phyloP scores from a whole-genome alignment of 192 early-diverging fungal genomes.

The Rhizoclosmatium sp. region DNA sequence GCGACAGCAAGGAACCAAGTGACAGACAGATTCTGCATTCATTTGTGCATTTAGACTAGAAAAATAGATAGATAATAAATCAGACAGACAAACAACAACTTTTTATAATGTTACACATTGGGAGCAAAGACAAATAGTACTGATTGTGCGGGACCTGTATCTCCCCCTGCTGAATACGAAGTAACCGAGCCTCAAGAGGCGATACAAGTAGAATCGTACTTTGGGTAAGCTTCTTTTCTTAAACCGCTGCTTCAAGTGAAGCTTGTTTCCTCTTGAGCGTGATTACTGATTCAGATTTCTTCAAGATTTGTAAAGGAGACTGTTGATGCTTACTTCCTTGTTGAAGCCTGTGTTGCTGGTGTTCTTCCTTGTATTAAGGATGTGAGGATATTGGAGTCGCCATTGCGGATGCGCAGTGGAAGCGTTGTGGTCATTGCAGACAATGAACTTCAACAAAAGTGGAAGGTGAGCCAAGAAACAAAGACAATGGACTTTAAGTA shows the following conservation, averaged over 20 bases:
- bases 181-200: not conserved
- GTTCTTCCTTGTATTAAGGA: not conserved
- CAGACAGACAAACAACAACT: not conserved
- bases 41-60: not conserved
- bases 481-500: not conserved
- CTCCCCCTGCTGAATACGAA: not conserved
- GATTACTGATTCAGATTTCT: not conserved
- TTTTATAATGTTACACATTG: not conserved
- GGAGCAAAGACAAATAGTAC: not conserved
- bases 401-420: not conserved
- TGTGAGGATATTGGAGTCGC: not conserved
- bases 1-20: not conserved
- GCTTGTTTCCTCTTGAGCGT: too few relatives aligned
- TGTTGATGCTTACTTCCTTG: not conserved
- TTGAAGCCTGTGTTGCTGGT: constrained; percentile 10
- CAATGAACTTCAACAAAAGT: not conserved
- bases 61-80: not conserved
- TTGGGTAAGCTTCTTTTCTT: not conserved
- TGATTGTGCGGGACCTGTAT: not conserved
- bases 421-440: constrained; percentile 2
- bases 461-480: not conserved
- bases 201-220: not conserved
- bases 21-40: not conserved
- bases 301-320: not conserved
- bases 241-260: too few relatives aligned